phyloP scores from a whole-genome alignment of 2,329 filamentous ascomycete genomes.

The Diaporthe humulicola region DNA sequence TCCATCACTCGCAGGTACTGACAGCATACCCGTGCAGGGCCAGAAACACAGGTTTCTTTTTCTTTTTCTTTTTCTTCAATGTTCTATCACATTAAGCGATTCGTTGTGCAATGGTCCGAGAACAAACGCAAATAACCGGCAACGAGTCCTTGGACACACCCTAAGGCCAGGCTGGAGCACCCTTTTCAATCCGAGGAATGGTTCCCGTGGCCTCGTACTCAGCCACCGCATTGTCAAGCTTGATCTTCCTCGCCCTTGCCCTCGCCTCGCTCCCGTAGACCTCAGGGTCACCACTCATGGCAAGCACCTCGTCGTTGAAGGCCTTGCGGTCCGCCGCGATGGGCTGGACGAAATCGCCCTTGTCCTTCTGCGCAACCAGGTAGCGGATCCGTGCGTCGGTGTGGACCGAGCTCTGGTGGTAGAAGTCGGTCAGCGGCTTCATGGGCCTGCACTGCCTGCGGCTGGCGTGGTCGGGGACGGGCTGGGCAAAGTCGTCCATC shows the following conservation, averaged over 20 bases:
- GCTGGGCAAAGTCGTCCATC: conserved; percentile 29
- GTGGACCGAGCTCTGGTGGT: neutral
- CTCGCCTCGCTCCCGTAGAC: conserved; percentile 16
- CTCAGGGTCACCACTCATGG: neutral
- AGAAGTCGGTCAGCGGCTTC: conserved; percentile 9
- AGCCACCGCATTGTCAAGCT: neutral
- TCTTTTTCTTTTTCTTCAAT: too few species aligned
- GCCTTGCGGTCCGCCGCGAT: conserved; percentile 17
- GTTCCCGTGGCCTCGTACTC: conserved; percentile 24
- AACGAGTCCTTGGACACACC: neutral
- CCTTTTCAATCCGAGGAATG: conserved; percentile 8
- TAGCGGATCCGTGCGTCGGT: conserved; percentile 9
- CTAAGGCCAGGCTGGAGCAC: neutral
- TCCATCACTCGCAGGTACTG: neutral
- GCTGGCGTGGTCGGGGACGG: conserved; percentile 2
- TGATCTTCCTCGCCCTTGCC: conserved; percentile 8
- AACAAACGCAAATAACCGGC: neutral
- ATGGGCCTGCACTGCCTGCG: conserved; percentile 7
- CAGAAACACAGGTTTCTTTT: neutral
- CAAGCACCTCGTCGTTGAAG: neutral
- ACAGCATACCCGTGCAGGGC: neutral
- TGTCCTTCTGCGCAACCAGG: neutral
- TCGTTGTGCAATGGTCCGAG: neutral
- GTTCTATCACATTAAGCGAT: neutral
- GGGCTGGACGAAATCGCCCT: neutral